phyloP scores from a whole-genome alignment of 352 stramenopile species.

The Peronosclerospora sorghi region DNA sequence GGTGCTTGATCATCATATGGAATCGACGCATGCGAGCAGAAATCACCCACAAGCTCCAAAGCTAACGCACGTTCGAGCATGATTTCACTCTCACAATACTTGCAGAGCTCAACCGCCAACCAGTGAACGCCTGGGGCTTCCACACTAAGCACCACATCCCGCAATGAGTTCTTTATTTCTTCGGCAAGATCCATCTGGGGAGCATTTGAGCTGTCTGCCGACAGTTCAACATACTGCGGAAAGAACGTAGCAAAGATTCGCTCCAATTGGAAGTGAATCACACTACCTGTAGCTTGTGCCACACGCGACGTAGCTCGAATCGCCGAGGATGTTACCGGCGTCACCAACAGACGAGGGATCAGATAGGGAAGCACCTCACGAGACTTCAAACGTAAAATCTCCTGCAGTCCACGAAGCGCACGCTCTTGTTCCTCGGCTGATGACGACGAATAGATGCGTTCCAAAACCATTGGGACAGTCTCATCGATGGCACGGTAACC shows the following conservation, averaged over 20 bases:
- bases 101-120: constrained; percentile 91
- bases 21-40: constrained; percentile 76
- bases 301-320: constrained; percentile 89
- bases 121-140: constrained; percentile 88
- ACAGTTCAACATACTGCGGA: constrained; percentile 47
- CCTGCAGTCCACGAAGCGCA: constrained; percentile 94
- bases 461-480: constrained; percentile 94
- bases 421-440: constrained; percentile 48
- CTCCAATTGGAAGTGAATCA: constrained; percentile 94
- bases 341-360: constrained; percentile 90
- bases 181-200: constrained; percentile 31
- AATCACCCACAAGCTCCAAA: constrained; percentile 86
- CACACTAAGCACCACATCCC: constrained; percentile 72
- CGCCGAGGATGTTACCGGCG: constrained; percentile 85
- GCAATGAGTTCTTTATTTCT: constrained; percentile 66
- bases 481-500: constrained; percentile 94
- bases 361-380: constrained; percentile 96
- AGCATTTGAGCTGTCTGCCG: constrained; percentile 12
- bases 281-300: constrained; percentile 85
- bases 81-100: constrained; percentile 89
- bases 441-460: constrained; percentile 77
- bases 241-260: constrained; percentile 87
- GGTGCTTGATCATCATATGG: constrained; percentile 92
- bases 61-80: constrained; percentile 78
- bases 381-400: constrained; percentile 94